phyloP scores from a whole-genome alignment of 2,329 filamentous ascomycete genomes.

The Hymenoscyphus repandus region DNA sequence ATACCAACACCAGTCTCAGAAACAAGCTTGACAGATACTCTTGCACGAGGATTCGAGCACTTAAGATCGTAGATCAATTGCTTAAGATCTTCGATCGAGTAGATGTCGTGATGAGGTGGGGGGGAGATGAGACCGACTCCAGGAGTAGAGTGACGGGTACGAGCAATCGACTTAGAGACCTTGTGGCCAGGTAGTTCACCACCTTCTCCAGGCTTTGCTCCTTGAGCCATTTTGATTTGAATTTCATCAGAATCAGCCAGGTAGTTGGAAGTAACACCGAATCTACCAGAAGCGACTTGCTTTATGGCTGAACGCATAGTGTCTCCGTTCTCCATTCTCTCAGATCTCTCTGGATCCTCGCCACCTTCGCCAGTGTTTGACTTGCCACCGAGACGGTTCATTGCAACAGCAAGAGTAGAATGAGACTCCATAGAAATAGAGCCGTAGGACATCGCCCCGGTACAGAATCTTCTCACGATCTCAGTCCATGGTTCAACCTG shows the following conservation, averaged over 20 bases:
- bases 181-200: constrained; percentile 97
- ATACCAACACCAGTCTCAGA: constrained; percentile 97
- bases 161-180: constrained; percentile 88
- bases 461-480: constrained; percentile 93
- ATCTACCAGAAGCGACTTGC: constrained; percentile 92
- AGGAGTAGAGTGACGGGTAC: constrained; percentile 91
- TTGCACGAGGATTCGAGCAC: constrained; percentile 86
- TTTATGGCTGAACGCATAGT: constrained; percentile 98
- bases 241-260: constrained; percentile 92
- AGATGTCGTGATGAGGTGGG: constrained; percentile 95
- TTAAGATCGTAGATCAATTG: constrained; percentile 97
- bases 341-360: constrained; percentile 86
- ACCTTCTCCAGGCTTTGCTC: constrained; percentile 95
- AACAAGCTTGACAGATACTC: constrained; percentile 94
- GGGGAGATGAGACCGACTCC: constrained; percentile 95
- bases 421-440: constrained; percentile 99
- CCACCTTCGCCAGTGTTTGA: constrained; percentile 98
- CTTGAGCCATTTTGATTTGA: constrained; percentile 99
- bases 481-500: constrained; percentile 98
- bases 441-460: constrained; percentile 96
- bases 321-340: constrained; percentile 83
- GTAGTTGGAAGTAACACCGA: constrained; percentile 93
- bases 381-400: constrained; percentile 95
- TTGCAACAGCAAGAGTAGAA: constrained; percentile 89
- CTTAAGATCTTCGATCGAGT: constrained; percentile 97